These are phyloP conservation scores for Kluyveromyces marxianus DNA, from an alignment of 1,139 yeast genomes.

Conservation along the genomic window DNA sequence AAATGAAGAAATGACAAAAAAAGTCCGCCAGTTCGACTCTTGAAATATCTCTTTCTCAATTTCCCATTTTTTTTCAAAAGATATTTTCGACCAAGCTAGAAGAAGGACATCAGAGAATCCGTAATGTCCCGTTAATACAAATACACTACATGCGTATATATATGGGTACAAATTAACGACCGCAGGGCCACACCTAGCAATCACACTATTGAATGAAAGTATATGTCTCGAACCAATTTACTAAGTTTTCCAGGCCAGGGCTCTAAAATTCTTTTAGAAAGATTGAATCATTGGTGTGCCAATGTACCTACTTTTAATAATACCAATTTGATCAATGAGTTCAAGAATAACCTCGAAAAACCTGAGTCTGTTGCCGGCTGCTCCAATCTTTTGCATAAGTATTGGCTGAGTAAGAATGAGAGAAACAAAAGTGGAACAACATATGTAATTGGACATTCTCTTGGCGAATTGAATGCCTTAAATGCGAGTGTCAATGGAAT, in stretches of 20 bases:
- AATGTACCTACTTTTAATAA: constrained; percentile 11
- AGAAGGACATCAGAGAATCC: no score
- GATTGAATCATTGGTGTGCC: constrained; percentile 18
- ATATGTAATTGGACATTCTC: constrained; percentile 44
- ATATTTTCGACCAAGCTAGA: no score
- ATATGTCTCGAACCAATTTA: constrained; percentile 2
- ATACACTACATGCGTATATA: no score
- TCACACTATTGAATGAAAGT: no score
- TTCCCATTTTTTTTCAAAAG: no score
- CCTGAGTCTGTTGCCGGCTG: constrained; percentile 29
- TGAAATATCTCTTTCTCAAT: no score
- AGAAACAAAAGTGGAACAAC: constrained; percentile 2
- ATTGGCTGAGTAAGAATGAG: constrained; percentile 10
- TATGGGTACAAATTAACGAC: no score
- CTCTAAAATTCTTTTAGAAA: constrained; percentile 20
- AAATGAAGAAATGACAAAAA: no score
- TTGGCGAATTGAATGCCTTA: constrained; percentile 46
- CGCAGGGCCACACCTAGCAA: no score
- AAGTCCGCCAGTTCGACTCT: no score
- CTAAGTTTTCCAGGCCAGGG: constrained; percentile 33
- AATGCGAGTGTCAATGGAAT: constrained; percentile 36
- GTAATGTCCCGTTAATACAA: no score
- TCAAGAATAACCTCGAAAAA: constrained; percentile 21
- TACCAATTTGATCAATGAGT: constrained; percentile 19
- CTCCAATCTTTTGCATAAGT: constrained; percentile 23